Evolutionary conservation across 495 filamentous ascomycete genomes (phyloP).

Genomic region (Lentithecium fluviatile): DNA sequence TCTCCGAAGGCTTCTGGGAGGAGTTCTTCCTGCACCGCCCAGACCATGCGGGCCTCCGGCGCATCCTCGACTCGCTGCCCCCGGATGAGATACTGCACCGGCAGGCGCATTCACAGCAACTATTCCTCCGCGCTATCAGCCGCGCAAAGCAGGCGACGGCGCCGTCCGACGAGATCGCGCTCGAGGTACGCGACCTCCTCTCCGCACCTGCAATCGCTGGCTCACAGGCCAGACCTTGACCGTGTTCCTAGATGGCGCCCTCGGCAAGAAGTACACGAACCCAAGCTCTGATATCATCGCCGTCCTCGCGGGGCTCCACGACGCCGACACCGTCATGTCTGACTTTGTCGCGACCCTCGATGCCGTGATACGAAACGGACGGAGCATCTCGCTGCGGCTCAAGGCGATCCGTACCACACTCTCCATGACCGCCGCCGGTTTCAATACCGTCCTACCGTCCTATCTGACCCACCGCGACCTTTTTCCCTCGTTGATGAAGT

Average conservation of each 20-base stretch:
- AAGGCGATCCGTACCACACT: slow-evolving; percentile 81
- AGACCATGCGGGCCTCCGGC: slow-evolving; percentile 63
- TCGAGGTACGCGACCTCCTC: slow-evolving; percentile 68
- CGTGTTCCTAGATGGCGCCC: slow-evolving; percentile 74
- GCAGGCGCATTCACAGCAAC: slow-evolving; percentile 74
- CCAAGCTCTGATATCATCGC: slow-evolving; percentile 93
- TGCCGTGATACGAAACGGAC: slow-evolving; percentile 73
- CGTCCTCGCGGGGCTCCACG: slow-evolving; percentile 80
- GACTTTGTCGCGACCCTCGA: slow-evolving; percentile 86
- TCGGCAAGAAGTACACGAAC: slow-evolving; percentile 91
- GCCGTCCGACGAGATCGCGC: slow-evolving; percentile 71
- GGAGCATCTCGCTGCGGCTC: slow-evolving; percentile 46
- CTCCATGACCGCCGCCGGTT: slow-evolving; percentile 84
- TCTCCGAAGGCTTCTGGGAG: slow-evolving; percentile 88
- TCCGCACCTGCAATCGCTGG: slow-evolving; percentile 12
- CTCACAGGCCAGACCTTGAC: slow-evolving; percentile 76
- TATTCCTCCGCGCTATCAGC: slow-evolving; percentile 71
- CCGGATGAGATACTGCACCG: slow-evolving; percentile 73
- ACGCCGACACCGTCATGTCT: slow-evolving; percentile 80
- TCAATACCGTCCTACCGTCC: slow-evolving; percentile 87
- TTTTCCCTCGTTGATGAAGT: slow-evolving; percentile 95
- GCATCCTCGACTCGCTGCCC: slow-evolving; percentile 63
- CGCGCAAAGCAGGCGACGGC: slow-evolving; percentile 62
- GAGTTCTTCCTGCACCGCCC: slow-evolving; percentile 91
- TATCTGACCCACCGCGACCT: slow-evolving; percentile 95